Evolutionary conservation across 768 basidiomycete species (phyloP).

Genomic region (Podaxis sp.): DNA sequence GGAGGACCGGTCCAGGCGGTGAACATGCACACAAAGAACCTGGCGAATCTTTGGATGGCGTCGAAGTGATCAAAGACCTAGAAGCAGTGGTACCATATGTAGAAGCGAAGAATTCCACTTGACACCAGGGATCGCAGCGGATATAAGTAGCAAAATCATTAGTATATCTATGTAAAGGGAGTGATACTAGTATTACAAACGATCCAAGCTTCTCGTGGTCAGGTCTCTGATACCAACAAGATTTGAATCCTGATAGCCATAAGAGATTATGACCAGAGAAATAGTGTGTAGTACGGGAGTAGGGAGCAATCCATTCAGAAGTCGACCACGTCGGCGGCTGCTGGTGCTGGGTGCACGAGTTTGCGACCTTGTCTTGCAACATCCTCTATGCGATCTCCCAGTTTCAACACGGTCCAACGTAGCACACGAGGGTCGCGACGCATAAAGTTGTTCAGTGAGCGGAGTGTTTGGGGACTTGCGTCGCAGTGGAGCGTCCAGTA

Average conservation of each 20-base stretch:
- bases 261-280: not conserved
- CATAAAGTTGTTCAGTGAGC: conserved; percentile 63
- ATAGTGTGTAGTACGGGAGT: conserved; percentile 16
- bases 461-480: conserved; percentile 71
- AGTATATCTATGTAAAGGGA: conserved; percentile 1
- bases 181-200: conserved; percentile 1
- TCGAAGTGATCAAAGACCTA: conserved; percentile 35
- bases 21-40: conserved; percentile 43
- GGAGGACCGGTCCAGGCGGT: conserved; percentile 48
- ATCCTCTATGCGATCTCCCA: conserved; percentile 73
- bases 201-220: not conserved
- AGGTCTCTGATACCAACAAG: not conserved
- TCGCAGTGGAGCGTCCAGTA: conserved; percentile 94
- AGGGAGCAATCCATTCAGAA: conserved; percentile 20
- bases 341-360: conserved; percentile 19
- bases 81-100: conserved; percentile 24
- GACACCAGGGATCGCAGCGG: not conserved
- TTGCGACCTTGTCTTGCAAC: conserved; percentile 54
- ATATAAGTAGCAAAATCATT: not conserved
- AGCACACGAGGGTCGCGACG: conserved; percentile 81
- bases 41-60: conserved; percentile 38
- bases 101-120: not conserved
- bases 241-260: not conserved
- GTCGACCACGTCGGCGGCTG: conserved; percentile 25
- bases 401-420: conserved; percentile 77